Percentiles rank a stretch among this genome's conserved stretches.
Evolutionary conservation across 192 early-diverging fungal genomes (phyloP).

Genomic region (Cladochytrium replicatum): DNA sequence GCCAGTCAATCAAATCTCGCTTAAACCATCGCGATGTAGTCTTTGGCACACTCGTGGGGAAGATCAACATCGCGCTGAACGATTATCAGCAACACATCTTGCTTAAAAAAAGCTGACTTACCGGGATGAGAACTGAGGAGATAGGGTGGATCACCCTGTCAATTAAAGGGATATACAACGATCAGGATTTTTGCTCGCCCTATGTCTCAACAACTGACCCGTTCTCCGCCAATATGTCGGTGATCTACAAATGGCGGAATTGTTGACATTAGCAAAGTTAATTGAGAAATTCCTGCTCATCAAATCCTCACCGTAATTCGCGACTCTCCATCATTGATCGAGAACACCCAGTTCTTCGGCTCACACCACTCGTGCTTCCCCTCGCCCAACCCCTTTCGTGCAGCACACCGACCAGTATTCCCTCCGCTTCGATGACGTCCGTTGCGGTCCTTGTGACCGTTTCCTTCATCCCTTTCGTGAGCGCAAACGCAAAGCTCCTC

Average conservation of each 20-base stretch:
- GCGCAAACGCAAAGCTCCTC: constrained; percentile 4
- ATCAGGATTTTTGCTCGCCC: too few relatives aligned
- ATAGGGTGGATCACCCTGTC: constrained; percentile 26
- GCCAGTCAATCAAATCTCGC: too few relatives aligned
- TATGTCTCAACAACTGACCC: too few relatives aligned
- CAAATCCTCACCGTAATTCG: neutral
- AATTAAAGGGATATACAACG: too few relatives aligned
- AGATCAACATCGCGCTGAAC: constrained; percentile 19
- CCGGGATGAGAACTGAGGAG: constrained; percentile 17
- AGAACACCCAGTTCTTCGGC: constrained; percentile 16
- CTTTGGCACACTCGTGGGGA: constrained; percentile 18
- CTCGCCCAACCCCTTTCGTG: constrained; percentile 3
- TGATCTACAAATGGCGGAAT: constrained; percentile 9
- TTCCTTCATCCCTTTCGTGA: constrained; percentile 6
- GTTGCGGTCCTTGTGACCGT: too few relatives aligned
- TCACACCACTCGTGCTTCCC: neutral
- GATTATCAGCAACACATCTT: too few relatives aligned
- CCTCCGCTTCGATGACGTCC: too few relatives aligned
- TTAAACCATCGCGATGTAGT: too few relatives aligned
- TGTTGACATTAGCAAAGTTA: neutral
- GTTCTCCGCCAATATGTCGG: constrained; percentile 15
- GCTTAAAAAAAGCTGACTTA: too few relatives aligned
- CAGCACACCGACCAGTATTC: too few relatives aligned
- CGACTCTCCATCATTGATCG: constrained; percentile 27
- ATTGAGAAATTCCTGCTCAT: constrained; percentile 2